These are phyloP conservation scores for Tuber aestivum DNA, from an alignment of 495 filamentous ascomycete genomes.

Conservation along the genomic window DNA sequence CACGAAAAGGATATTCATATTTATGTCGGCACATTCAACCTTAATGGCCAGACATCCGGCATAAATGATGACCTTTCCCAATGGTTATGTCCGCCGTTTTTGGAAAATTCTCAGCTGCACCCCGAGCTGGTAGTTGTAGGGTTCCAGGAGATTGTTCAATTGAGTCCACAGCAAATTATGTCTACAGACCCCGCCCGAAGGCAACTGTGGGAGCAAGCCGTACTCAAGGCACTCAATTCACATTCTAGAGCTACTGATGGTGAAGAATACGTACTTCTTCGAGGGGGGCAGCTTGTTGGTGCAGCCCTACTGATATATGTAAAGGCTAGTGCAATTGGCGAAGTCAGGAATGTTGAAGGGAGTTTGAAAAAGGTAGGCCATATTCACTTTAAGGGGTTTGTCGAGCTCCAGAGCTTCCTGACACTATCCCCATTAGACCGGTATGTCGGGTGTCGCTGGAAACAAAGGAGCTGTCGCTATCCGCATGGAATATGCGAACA, in stretches of 20 bases:
- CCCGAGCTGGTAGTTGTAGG: slow-evolving; percentile 82
- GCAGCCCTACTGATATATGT: slow-evolving; percentile 88
- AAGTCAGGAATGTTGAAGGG: slow-evolving; percentile 95
- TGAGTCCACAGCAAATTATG: slow-evolving; percentile 98
- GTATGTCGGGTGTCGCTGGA: slow-evolving; percentile 92
- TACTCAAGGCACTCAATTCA: slow-evolving; percentile 67
- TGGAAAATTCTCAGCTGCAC: slow-evolving; percentile 50
- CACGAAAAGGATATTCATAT: slow-evolving; percentile 54
- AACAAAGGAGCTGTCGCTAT: slow-evolving; percentile 99
- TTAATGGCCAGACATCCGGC: slow-evolving; percentile 77
- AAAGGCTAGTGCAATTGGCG: slow-evolving; percentile 62
- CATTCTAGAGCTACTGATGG: slow-evolving; percentile 56
- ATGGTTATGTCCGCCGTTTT: slow-evolving; percentile 66
- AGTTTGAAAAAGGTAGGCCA: slow-evolving; percentile 72
- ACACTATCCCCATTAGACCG: slow-evolving; percentile 53
- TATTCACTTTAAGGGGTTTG: neutral
- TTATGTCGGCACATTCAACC: slow-evolving; percentile 87
- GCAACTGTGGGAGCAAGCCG: slow-evolving; percentile 77
- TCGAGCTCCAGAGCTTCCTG: slow-evolving; percentile 18
- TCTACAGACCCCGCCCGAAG: slow-evolving; percentile 85
- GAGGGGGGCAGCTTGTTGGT: slow-evolving; percentile 91
- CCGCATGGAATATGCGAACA: slow-evolving; percentile 89
- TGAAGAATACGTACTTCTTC: slow-evolving; percentile 78
- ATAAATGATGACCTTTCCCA: slow-evolving; percentile 70
- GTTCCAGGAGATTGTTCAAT: slow-evolving; percentile 95